Evolutionary conservation across 2,329 filamentous ascomycete genomes (phyloP).

Genomic region (Fusarium dlaminii): DNA sequence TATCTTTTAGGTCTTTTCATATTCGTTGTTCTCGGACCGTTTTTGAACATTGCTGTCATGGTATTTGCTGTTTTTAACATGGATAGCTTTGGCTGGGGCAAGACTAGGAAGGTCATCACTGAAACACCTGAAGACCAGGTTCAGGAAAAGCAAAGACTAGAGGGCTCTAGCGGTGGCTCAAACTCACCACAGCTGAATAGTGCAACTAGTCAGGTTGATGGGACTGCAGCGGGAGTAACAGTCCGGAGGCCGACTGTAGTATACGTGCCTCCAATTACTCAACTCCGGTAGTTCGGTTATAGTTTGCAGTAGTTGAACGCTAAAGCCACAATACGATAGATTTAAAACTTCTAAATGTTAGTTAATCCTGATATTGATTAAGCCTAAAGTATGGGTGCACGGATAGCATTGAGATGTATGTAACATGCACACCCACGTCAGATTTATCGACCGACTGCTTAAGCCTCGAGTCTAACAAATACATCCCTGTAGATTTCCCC

Average conservation of each 20-base stretch:
- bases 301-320: background rate
- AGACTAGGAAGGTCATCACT: conserved; percentile 36
- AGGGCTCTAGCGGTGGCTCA: background rate
- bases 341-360: background rate
- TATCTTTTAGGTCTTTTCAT: conserved; percentile 34
- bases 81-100: conserved; percentile 43
- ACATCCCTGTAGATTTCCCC: background rate
- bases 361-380: background rate
- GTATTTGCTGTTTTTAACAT: conserved; percentile 41
- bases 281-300: background rate
- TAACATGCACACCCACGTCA: background rate
- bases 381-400: background rate
- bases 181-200: background rate
- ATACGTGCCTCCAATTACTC: conserved; percentile 9
- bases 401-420: background rate
- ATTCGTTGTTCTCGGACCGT: conserved; percentile 38
- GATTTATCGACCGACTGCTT: background rate
- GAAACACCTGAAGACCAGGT: conserved; percentile 7
- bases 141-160: conserved; percentile 1
- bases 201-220: background rate
- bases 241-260: conserved; percentile 4
- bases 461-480: background rate
- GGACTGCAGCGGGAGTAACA: background rate
- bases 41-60: conserved; percentile 41
- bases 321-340: background rate